Evolutionary conservation across 2,329 filamentous ascomycete genomes (phyloP).

Genomic region (Paraphaeosphaeria minitans): DNA sequence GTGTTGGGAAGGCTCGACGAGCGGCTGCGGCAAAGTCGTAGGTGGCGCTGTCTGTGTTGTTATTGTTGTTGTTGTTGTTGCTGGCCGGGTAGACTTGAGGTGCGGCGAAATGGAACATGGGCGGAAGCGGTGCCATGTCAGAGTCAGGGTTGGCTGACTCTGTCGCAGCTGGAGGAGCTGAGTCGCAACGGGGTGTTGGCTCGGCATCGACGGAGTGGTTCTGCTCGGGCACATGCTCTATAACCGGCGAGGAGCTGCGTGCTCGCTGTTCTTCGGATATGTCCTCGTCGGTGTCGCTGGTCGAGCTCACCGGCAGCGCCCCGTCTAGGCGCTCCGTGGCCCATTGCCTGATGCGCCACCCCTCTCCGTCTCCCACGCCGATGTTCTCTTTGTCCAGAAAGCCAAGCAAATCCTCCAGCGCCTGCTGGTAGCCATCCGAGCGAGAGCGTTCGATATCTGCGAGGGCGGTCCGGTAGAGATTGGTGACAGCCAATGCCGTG

Average conservation of each 20-base stretch:
- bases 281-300: conserved; percentile 73
- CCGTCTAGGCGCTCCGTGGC: conserved; percentile 72
- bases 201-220: conserved; percentile 33
- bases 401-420: conserved; percentile 83
- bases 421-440: conserved; percentile 88
- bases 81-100: conserved; percentile 62
- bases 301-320: conserved; percentile 58
- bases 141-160: conserved; percentile 37
- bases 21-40: conserved; percentile 36
- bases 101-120: conserved; percentile 71
- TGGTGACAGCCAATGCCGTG: conserved; percentile 91
- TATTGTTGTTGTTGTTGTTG: conserved; percentile 53
- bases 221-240: conserved; percentile 56
- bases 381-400: conserved; percentile 85
- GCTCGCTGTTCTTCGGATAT: conserved; percentile 64
- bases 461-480: conserved; percentile 91
- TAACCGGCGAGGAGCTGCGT: conserved; percentile 62
- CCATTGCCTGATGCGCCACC: conserved; percentile 68
- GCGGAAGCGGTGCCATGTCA: conserved; percentile 38
- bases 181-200: conserved; percentile 32
- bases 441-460: conserved; percentile 76
- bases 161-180: conserved; percentile 46
- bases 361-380: conserved; percentile 79
- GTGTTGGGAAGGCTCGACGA: conserved; percentile 39
- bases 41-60: conserved; percentile 40